Conservation (phyloP, 2,329 filamentous ascomycete genomes). For the Teratosphaeria pseudoeucalypti region DNA sequence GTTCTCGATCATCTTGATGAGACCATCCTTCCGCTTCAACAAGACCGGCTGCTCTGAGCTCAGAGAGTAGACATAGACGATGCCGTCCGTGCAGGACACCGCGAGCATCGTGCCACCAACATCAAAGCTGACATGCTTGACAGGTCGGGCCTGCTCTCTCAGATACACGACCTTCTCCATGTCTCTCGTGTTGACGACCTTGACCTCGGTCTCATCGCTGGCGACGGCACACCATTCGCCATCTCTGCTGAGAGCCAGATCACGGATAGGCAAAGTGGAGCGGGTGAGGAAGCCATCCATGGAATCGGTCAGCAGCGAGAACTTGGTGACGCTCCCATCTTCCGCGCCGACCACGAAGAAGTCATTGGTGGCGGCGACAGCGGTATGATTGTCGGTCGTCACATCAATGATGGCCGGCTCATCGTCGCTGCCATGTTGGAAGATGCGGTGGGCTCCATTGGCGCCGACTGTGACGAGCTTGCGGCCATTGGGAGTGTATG, state of each 20-base stretch:
- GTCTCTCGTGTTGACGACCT: conserved; percentile 74
- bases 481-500: conserved; percentile 80
- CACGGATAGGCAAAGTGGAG: conserved; percentile 74
- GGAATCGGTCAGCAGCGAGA: conserved; percentile 61
- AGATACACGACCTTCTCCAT: conserved; percentile 67
- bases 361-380: conserved; percentile 64
- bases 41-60: conserved; percentile 69
- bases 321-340: conserved; percentile 91
- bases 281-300: conserved; percentile 78
- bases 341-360: conserved; percentile 86
- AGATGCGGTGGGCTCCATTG: conserved; percentile 88
- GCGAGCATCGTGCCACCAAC: conserved; percentile 64
- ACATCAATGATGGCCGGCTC: conserved; percentile 91
- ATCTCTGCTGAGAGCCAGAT: conserved; percentile 73
- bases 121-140: conserved; percentile 87
- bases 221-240: conserved; percentile 83
- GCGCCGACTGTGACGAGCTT: conserved; percentile 84
- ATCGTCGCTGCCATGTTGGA: conserved; percentile 81
- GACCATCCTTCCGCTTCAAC: conserved; percentile 71
- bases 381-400: conserved; percentile 73
- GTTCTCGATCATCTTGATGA: conserved; percentile 68
- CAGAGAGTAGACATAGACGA: conserved; percentile 82
- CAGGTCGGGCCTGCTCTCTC: conserved; percentile 72
- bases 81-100: conserved; percentile 78
- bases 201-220: conserved; percentile 91